Evolutionary conservation across 2,329 filamentous ascomycete species (phyloP), one percentile per base, ranked within the genome.

Genomic region (Colletotrichum camelliae): DNA sequence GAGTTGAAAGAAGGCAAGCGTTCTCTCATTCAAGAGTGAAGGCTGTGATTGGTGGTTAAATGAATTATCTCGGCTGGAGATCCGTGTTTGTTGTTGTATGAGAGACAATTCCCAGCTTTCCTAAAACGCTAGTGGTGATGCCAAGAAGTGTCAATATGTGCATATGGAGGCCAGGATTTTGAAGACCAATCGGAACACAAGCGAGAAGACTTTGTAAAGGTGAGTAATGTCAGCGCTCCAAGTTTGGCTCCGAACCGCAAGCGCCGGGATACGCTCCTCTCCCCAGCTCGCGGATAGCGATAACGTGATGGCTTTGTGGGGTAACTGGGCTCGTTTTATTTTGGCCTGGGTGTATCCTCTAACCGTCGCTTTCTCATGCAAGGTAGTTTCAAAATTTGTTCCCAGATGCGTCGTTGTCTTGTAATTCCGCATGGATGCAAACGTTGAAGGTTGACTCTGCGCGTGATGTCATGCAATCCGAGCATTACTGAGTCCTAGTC

Each of bases 1-100:
- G 1, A 48, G 5, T 12, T n/a, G 0, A 7, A n/a, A 48, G 18
- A n/a, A 48, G 0, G 1, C 0, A n/a, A 48, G 10, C 0, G 3
- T 48, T 21, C 5, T 13, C n/a, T 13, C 21, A 7, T 48, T 21
- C 3, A 12, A 13, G 18, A 0, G 3, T 12, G 1, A 48, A 21
- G 21, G 43, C 43, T 21, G 1, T 21, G 43, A 52, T 52, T 52
- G 43, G 43, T 52, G 43, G n/a, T 29, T 16, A 27, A 29, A 58
- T 58, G 3, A 0, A 0, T 1, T 29, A 1, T 18, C 5, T 58
- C 55, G 27, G 55, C 55, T 6, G 4, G 24, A 58, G 55, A 58
- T 58, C 21, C 8, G 21, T 58, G 55, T 58, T 13, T 27, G 0
- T 29, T 1, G 4, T 58, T 58, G 13, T 18, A 13, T 8, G 7